Base-by-base conservation (phyloP, 2,329 filamentous ascomycete genomes). In the Pseudogymnoascus sp. region DNA sequence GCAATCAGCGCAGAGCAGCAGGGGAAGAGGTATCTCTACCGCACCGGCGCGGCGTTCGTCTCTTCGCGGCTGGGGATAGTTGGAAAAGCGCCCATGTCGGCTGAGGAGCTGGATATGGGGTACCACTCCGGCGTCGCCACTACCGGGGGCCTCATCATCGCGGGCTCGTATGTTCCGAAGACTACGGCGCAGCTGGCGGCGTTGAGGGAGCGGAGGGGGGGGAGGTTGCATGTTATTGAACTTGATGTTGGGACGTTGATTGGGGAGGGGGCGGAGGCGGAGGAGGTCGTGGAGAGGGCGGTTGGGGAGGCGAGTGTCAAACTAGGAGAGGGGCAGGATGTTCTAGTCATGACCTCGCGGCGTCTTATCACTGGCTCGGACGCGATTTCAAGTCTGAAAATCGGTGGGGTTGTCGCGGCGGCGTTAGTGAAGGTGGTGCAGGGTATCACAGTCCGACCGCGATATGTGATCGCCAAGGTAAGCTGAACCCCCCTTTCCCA, bases 341-440 rank as follows among this genome's bases (percentile, higher is more conserved):
- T 84, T 0, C 72, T 86, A 0, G 73, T 86, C 35, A 86, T 86
- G 83, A 86, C 84, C 0, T 83, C 81, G 38, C 76, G 83, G 0
- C 76, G 79, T 37, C 71, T 86, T 0, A 75, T 86, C 14, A 77
- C 73, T 0, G 80, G 80, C 0, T 69, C 69, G 0, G 80, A 85
- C 64, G 81, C 80, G 35, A 71, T 77, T 1, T 77, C 78, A 12
- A 83, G 79, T 49, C 70, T 86, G 9, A 76, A 80, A n/a, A 84
- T 86, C 61, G 82, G 83, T 0, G 75, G 78, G 0, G 76, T 74
- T 0, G 78, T 86, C 8, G 83, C 83, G 0, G 73, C 74, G 6
- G 77, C 79, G 0, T 71, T 86, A 18, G 83, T 85, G 0, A 72
- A 72, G 1, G 79, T 86, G 43, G 66, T 85, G 0, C 72, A 75